Base-by-base conservation (phyloP, 805 yeast species). In the Blastobotrys parvus region DNA sequence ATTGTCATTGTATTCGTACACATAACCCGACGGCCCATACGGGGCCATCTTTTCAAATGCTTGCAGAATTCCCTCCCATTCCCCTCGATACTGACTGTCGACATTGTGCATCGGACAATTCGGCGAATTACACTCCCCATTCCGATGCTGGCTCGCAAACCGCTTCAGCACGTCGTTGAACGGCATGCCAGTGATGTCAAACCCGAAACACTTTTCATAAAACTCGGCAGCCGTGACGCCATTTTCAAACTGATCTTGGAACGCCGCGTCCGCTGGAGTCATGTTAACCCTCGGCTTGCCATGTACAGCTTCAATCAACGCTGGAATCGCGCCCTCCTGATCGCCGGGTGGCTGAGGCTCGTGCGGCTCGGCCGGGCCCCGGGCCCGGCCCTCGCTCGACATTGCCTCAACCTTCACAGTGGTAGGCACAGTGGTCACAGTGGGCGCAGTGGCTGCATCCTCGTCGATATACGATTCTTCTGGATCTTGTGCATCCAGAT, bases 111-210 rank as follows among this genome's bases (percentile, higher is more conserved):
- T 30, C 3, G 41, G 45, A 34, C 48, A 45, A 7, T 35, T 39
- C 4, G 13, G 25, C 8, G 8, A 11, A 7, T 16, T 20, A 18
- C 40, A 37, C 11, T 32, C 18, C 3, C 19, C 39, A 8, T 34
- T 18, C 13, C 32, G 16, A 27, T 39, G 42, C 8, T 19, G n/a
- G 4, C 19, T 29, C 10, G 27, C 30, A 23, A 34, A 35, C 16
- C 31, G 37, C 10, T 25, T 13, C 8, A 45, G 29, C 3, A 42
- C 18, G 17, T 41, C 34, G 21, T 13, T 27, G 21, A 45, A 34
- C 3, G 43, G 21, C 43, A 45, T 35, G 11, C 48, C 45, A 20
- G 42, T 38, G 31, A 42, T 33, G 34, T 42, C 48, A 32, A 45
- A 45, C 15, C 48, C 48, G 42, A 45, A 38, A n/a, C 16, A 10